Percentiles rank a stretch among this genome's conserved stretches.
Conservation (phyloP, 257 asterid genomes). For the Striga asiatica region DNA sequence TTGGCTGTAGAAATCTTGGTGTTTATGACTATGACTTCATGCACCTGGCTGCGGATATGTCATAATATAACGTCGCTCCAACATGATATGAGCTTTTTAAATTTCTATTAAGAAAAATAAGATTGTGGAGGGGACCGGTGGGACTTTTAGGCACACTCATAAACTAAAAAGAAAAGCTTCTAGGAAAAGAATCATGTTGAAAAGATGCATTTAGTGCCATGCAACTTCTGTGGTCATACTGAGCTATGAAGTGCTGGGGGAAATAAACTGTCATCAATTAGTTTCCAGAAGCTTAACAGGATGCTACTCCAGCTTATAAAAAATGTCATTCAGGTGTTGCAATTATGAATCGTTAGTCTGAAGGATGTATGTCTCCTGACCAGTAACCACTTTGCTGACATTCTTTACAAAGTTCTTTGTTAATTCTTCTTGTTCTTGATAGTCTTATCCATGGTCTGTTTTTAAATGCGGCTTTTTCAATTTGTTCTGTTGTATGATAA, state of each 20-base stretch:
- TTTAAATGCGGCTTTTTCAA: slow-evolving; percentile 6
- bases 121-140: neutral
- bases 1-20: slow-evolving; percentile 7
- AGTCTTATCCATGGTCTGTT: slow-evolving; percentile 1
- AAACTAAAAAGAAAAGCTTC: neutral
- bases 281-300: neutral
- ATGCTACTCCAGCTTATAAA: slow-evolving; percentile 7
- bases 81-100: neutral
- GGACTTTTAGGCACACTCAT: neutral
- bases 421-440: neutral
- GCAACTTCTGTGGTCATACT: slow-evolving; percentile 9
- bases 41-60: neutral
- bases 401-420: no score
- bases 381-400: slow-evolving; percentile 8
- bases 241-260: neutral
- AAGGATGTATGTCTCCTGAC: neutral
- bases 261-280: neutral
- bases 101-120: no score
- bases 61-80: neutral
- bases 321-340: slow-evolving; percentile 10
- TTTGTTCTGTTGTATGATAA: neutral
- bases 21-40: slow-evolving; percentile 4
- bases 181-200: neutral
- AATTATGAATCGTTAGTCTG: neutral
- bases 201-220: slow-evolving; percentile 1